phyloP scores from a whole-genome alignment of 1,284 basidiomycete species.

The Moniliophthora roreri region DNA sequence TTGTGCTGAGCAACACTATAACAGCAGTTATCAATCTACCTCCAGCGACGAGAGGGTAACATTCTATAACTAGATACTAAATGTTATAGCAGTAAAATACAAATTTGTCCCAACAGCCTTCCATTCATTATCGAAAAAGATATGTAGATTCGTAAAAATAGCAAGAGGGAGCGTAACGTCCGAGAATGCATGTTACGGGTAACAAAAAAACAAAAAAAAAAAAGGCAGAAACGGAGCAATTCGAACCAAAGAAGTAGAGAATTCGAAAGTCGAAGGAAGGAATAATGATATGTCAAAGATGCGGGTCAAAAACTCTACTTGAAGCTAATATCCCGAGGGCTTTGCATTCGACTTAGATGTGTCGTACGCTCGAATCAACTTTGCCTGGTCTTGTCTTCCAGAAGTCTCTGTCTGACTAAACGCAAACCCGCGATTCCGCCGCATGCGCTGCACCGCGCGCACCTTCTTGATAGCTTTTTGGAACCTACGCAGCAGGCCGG shows the following conservation, averaged over 20 bases:
- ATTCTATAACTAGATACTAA: too few relatives aligned
- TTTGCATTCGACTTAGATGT: conserved; percentile 73
- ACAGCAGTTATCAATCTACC: too few relatives aligned
- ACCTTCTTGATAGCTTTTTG: conserved; percentile 99
- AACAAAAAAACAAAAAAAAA: too few relatives aligned
- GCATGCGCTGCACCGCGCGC: conserved; percentile 92
- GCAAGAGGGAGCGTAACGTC: too few relatives aligned
- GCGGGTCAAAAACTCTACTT: conserved; percentile 13
- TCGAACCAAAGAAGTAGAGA: background rate
- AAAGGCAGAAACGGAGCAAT: background rate
- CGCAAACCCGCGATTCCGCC: conserved; percentile 91
- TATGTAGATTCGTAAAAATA: too few relatives aligned
- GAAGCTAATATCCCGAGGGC: conserved; percentile 68
- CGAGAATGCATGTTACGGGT: too few relatives aligned
- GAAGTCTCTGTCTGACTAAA: conserved; percentile 93
- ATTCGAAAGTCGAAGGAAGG: background rate
- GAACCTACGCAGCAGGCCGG: conserved; percentile 54
- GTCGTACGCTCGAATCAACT: conserved; percentile 88
- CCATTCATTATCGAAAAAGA: too few relatives aligned
- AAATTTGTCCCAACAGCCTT: too few relatives aligned
- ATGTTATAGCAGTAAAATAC: too few relatives aligned
- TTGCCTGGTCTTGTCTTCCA: conserved; percentile 81
- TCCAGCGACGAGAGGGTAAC: too few relatives aligned
- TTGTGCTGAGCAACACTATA: too few relatives aligned
- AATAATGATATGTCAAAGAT: conserved; percentile 1